A percentile compares a stretch with the other conserved stretches of the same genome.
Conservation (phyloP, 1,284 basidiomycete species). For the Rhodotorula sp. region DNA sequence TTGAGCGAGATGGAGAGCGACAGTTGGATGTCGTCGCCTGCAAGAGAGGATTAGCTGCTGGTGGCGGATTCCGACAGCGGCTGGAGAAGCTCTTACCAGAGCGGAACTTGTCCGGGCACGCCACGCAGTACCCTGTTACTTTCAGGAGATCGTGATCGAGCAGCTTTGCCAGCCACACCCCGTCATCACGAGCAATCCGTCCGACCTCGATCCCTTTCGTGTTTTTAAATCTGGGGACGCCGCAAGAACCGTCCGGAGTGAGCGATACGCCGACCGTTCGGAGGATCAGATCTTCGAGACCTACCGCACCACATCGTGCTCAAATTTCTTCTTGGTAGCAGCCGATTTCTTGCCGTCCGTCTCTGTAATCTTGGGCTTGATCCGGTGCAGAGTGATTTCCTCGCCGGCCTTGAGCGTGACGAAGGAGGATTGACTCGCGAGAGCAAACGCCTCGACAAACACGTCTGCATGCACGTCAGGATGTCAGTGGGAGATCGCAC, state of each 20-base stretch:
- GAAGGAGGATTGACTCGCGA: conserved; percentile 16
- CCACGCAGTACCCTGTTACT: conserved; percentile 54
- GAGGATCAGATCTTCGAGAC: background rate
- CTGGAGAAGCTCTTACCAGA: conserved; percentile 18
- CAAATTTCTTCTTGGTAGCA: conserved; percentile 19
- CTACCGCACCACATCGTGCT: conserved; percentile 35
- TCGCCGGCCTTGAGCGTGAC: conserved; percentile 27
- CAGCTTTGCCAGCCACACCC: conserved; percentile 67
- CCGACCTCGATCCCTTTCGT: conserved; percentile 61
- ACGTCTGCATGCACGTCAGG: conserved; percentile 16
- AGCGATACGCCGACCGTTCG: background rate
- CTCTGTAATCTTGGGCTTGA: conserved; percentile 7
- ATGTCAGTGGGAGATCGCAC: background rate
- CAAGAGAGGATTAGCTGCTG: conserved; percentile 40
- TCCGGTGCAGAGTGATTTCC: conserved; percentile 15
- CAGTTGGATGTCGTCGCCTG: conserved; percentile 68
- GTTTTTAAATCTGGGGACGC: conserved; percentile 24
- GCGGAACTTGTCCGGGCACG: conserved; percentile 19
- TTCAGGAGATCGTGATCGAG: conserved; percentile 58
- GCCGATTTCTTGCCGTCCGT: conserved; percentile 10
- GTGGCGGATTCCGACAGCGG: background rate
- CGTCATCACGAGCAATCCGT: conserved; percentile 64
- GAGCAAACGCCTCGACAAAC: conserved; percentile 24
- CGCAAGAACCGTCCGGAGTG: background rate
- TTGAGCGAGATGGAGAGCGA: conserved; percentile 67